Percentiles rank a stretch among this genome's conserved stretches.
phyloP scores from a whole-genome alignment of 1,284 basidiomycete genomes.

The Sporisorium graminicola region DNA sequence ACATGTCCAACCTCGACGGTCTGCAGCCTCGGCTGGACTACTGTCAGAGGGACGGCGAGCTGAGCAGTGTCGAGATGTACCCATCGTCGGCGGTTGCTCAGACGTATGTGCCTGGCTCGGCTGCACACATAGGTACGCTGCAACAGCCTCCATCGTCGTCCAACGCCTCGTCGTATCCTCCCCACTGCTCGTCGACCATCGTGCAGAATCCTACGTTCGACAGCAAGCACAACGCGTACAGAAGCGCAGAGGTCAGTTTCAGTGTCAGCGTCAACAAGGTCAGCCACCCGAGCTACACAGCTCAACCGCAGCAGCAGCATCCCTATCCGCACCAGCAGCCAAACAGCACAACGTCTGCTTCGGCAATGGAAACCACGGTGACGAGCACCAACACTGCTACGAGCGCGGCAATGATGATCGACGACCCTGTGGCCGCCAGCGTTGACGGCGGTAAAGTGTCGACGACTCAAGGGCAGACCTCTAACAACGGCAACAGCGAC shows the following conservation, averaged over 20 bases:
- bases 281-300: too few relatives aligned
- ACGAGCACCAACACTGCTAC: conserved; percentile 27
- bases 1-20: not conserved
- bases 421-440: conserved; percentile 2
- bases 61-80: conserved; percentile 32
- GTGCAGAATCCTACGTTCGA: conserved; percentile 24
- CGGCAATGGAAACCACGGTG: conserved; percentile 1
- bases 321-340: not conserved
- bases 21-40: not conserved
- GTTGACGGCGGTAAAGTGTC: not conserved
- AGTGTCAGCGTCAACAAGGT: conserved; percentile 7
- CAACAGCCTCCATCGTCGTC: conserved; percentile 34
- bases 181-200: conserved; percentile 10
- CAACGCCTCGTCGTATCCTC: conserved; percentile 1
- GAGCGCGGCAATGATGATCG: conserved; percentile 26
- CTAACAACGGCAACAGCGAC: not conserved
- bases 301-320: conserved; percentile 5
- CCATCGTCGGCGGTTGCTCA: conserved; percentile 37
- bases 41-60: not conserved
- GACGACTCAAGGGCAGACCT: not conserved
- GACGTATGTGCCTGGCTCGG: conserved; percentile 28
- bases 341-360: not conserved
- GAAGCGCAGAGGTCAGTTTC: conserved; percentile 14
- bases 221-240: conserved; percentile 17
- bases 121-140: conserved; percentile 13